Conservation (phyloP, 306 rosid species). For the Fagus crenata region DNA sequence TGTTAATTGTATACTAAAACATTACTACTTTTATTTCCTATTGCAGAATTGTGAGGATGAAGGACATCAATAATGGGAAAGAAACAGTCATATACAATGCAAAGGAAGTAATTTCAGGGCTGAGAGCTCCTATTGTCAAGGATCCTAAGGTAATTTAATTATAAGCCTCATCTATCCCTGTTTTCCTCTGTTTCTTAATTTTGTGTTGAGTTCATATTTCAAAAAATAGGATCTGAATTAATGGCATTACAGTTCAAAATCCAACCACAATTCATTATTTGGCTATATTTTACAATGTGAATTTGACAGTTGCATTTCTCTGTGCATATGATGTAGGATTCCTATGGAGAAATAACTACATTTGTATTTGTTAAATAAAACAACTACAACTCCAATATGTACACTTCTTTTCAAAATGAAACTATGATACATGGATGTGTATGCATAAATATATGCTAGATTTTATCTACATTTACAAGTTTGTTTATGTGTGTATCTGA, state of each 20-base stretch:
- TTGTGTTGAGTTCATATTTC: neutral
- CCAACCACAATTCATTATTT: too few species aligned
- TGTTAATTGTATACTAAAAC: neutral
- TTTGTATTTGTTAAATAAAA: too few species aligned
- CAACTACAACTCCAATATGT: too few species aligned
- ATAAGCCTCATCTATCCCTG: neutral
- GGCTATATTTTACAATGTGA: too few species aligned
- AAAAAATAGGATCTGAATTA: too few species aligned
- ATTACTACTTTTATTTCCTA: neutral
- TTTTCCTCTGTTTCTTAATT: neutral
- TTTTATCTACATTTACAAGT: neutral
- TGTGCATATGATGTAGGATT: too few species aligned
- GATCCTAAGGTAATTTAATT: conserved; percentile 47
- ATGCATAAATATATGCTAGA: neutral
- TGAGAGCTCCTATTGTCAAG: conserved; percentile 59
- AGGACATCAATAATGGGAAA: conserved; percentile 52
- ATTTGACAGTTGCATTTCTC: too few species aligned
- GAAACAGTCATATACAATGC: conserved; percentile 63
- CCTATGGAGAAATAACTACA: too few species aligned
- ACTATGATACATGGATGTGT: neutral
- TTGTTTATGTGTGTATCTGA: conserved; percentile 1
- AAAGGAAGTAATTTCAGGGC: conserved; percentile 60
- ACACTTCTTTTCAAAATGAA: too few species aligned
- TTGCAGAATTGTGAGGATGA: conserved; percentile 52
- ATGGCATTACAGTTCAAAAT: too few species aligned